These are phyloP conservation scores for Orbilia oligospora DNA, from an alignment of 2,329 filamentous ascomycete genomes.

Conservation along the genomic window DNA sequence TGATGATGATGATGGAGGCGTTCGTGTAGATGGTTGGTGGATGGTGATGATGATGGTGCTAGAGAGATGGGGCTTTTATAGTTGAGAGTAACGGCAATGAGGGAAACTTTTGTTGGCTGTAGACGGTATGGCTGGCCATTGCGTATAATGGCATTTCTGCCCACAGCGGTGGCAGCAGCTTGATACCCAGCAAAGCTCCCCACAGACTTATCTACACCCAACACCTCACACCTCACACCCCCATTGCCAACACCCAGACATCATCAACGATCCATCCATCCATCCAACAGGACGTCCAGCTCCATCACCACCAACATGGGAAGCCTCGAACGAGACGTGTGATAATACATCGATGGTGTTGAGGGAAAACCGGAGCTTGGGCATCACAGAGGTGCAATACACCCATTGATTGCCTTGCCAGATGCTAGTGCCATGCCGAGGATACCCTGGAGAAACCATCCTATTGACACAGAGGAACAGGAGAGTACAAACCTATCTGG, in stretches of 20 bases:
- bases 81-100: background rate
- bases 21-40: conserved; percentile 14
- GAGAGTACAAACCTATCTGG: conserved; percentile 52
- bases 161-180: background rate
- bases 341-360: background rate
- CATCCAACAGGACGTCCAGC: too few species aligned
- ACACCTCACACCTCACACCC: too few species aligned
- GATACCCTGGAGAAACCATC: conserved; percentile 35
- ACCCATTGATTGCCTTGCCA: background rate
- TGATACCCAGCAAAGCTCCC: background rate
- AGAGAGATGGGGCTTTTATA: background rate
- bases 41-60: background rate
- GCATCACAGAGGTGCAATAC: background rate
- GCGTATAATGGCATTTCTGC: too few species aligned
- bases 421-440: background rate
- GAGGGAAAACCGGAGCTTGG: too few species aligned
- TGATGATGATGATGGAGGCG: background rate
- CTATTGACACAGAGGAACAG: background rate
- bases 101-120: background rate
- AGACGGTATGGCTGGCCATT: too few species aligned
- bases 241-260: too few species aligned
- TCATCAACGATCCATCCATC: too few species aligned
- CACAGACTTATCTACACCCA: background rate
- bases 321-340: too few species aligned
- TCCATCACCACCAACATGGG: too few species aligned